phyloP scores from a whole-genome alignment of 2,329 filamentous ascomycete genomes.

The Lanzia echinophila region DNA sequence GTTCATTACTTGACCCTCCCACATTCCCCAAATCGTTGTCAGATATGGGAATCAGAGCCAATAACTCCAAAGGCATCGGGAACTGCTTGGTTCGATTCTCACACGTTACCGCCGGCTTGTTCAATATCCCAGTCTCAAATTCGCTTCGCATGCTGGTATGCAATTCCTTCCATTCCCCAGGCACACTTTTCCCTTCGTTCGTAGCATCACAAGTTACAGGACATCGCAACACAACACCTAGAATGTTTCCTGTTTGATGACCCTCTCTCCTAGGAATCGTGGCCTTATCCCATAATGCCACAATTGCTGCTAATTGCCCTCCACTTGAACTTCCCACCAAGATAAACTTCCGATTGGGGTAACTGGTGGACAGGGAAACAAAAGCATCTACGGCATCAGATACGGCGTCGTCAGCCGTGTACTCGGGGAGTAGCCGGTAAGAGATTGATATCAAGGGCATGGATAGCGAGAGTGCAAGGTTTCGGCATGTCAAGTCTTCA shows the following conservation, averaged over 20 bases:
- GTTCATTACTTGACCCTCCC: constrained; percentile 3
- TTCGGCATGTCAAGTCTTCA: constrained; percentile 42
- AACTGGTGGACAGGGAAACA: constrained; percentile 14
- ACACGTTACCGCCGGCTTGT: constrained; percentile 31
- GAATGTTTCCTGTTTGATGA: no score
- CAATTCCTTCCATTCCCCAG: constrained; percentile 28
- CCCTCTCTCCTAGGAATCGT: constrained; percentile 5
- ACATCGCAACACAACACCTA: constrained; percentile 41
- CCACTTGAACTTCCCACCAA: constrained; percentile 43
- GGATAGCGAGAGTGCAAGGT: constrained; percentile 31
- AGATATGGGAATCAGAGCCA: no score
- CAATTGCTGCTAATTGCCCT: constrained; percentile 40
- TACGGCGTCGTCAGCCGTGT: constrained; percentile 36
- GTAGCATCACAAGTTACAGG: constrained; percentile 43
- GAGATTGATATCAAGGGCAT: constrained; percentile 38
- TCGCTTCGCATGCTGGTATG: constrained; percentile 36
- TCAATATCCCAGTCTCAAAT: constrained; percentile 33
- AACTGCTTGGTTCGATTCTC: constrained; percentile 32
- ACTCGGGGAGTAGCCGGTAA: constrained; percentile 40
- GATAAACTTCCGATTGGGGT: constrained; percentile 16
- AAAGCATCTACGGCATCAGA: constrained; percentile 38
- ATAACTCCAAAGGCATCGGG: constrained; percentile 38
- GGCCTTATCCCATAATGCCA: constrained; percentile 33
- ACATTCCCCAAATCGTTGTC: no score
- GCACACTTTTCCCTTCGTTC: constrained; percentile 33